Evolutionary conservation across 345 rosid species (phyloP), one percentile per base, ranked within the genome.

Genomic region (Linum usitatissimum): DNA sequence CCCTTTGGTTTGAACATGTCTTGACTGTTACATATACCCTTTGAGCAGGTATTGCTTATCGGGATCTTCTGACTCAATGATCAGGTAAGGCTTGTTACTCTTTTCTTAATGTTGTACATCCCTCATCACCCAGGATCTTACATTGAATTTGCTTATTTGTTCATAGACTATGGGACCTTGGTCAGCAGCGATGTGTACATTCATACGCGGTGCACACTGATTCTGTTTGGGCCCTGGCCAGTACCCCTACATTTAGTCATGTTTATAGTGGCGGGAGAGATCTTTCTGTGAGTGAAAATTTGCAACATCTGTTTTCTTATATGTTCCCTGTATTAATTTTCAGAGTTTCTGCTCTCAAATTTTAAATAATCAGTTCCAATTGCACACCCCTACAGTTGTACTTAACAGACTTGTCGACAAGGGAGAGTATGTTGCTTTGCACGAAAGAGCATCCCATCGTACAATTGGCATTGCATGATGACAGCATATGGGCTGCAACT

Each of bases 201-300:
- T 90, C 99, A 55, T 94, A 94, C 79, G 97, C 99, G 18, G 99
- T 94, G 71, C 99, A 94, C 73, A 94, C 99, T 51, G 97, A 94
- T 81, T 94, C 99, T 76, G 99, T 94, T 59, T 94, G 99, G 99
- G 95, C 99, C 28, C 97, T 94, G 80, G 97, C 99, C 59, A 86
- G 97, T 84, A 80, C 89, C 62, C 83, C 99, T 19, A 71, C 97
- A 18, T 90, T 94, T 77, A 86, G 77, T 81, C 97, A 94, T 67
- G 99, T 90, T 73, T 94, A 94, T 71, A 94, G 99, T 58, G 99
- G 99, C 55, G 99, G 99, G 67, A 86, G 99, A 80, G 99, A 94
- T 74, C 84, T 77, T 77, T 90, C 92, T 77, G 99, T 94, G 69
- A 90, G 99, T 83, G 56, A 30, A 62, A 18, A 60, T 69, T 55